Conservation (phyloP, 1,139 yeast genomes). For the Taphrina wiesneri region DNA sequence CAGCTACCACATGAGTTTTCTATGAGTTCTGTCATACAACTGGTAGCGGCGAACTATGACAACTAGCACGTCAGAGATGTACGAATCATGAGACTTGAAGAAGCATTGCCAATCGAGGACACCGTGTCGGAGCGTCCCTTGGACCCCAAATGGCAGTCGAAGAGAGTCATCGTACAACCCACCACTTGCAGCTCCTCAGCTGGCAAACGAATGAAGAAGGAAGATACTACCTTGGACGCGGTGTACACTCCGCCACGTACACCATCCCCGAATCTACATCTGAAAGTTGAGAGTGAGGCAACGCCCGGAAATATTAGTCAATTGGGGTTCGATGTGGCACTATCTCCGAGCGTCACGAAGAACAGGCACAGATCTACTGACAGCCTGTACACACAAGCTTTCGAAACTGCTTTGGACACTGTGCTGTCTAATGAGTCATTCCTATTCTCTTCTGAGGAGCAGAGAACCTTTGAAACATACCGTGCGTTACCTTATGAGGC, state of each 20-base stretch:
- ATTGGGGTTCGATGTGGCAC: constrained; percentile 30
- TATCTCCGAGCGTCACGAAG: constrained; percentile 7
- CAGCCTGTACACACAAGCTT: constrained; percentile 38
- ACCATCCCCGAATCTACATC: not conserved
- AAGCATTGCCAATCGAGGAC: not conserved
- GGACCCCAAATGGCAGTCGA: not conserved
- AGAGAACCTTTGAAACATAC: constrained; percentile 24
- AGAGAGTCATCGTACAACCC: not conserved
- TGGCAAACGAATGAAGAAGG: not conserved
- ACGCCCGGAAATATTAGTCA: constrained; percentile 24
- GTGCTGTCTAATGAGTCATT: constrained; percentile 38
- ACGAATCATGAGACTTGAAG: not conserved
- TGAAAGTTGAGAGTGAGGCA: constrained; percentile 6
- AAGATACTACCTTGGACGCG: not conserved
- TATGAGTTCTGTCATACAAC: no score
- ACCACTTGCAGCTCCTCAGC: not conserved
- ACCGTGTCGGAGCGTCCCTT: not conserved
- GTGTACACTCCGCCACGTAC: constrained; percentile 5
- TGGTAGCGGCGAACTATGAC: no score
- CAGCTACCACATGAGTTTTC: no score
- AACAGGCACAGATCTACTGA: not conserved
- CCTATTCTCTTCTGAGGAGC: constrained; percentile 37
- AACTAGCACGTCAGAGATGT: not conserved
- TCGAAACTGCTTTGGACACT: constrained; percentile 37
- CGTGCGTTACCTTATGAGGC: constrained; percentile 34